Base-by-base conservation (phyloP, 768 basidiomycete species). In the Leccinum incarnatum region DNA sequence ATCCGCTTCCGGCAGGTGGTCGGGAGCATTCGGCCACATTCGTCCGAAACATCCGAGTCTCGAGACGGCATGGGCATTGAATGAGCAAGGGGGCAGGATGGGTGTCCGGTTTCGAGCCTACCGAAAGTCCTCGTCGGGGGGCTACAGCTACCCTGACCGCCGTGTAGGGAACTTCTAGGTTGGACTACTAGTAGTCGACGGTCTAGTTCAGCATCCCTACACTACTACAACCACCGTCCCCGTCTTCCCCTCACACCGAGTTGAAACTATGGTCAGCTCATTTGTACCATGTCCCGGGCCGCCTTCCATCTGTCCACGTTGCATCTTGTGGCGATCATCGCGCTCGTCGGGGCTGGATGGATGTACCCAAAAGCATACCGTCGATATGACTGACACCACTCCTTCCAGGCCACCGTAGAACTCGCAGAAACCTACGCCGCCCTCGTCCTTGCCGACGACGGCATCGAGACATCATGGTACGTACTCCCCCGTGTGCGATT, bases 381-480 rank as follows among this genome's bases (percentile, higher is more conserved):
- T 34, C 55, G 17, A 17, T 9, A 51, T 40, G 10, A 30, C 27
- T 49, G 3, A 49, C 68, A 40, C 71, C 67, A 2, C 11, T 48
- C 55, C 32, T 47, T 51, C 6, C 62, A 83, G 82, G 81, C 84
- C 72, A 76, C 82, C 70, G 59, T 73, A 55, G 96, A 98, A 74
- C 91, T 96, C 74, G 93, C 95, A 68, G 81, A 94, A 62, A 91
- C 95, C 67, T 98, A 98, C 81, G 95, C 96, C 72, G 92, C 94
- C 47, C 47, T 48, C 12, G 98, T 98, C 79, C 93, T 98, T 73
- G 95, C 95, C 67, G 97, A 98, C 79, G 95, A 97, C 65, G 89
- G 88, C 68, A 79, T 96, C 71, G 27, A 1, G 96, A 98, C 83
- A 98, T 99, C 73, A 97, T 96, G 64, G 95, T 97, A 69, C 69